Percentiles rank a stretch among this genome's conserved stretches.
Evolutionary conservation across 2,329 filamentous ascomycete genomes (phyloP).

Genomic region (Dothideomycetidae sp.): DNA sequence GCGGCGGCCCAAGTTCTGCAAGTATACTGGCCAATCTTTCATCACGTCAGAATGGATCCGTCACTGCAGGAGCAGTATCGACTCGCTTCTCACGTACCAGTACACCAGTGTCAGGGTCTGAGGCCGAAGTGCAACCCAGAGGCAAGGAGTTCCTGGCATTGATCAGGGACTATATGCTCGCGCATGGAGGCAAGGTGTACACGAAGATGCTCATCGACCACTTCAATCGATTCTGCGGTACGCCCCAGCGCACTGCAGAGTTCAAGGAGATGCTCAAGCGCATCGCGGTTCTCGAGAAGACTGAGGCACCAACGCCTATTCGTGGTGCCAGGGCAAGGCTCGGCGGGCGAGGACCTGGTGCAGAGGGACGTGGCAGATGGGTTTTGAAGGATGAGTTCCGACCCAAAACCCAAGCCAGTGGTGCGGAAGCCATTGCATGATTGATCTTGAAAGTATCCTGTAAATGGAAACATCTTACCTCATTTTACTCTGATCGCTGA

Average conservation of each 20-base stretch:
- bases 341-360: slow-evolving; percentile 42
- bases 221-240: slow-evolving; percentile 68
- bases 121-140: slow-evolving; percentile 19
- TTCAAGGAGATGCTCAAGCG: slow-evolving; percentile 70
- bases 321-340: slow-evolving; percentile 32
- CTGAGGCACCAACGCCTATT: no score
- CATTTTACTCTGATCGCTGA: no score
- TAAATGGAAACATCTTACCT: no score
- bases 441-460: no score
- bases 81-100: slow-evolving; percentile 16
- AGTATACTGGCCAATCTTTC: slow-evolving; percentile 31
- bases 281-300: slow-evolving; percentile 57
- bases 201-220: slow-evolving; percentile 82
- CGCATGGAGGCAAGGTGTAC: slow-evolving; percentile 63
- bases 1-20: slow-evolving; percentile 24
- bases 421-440: no score
- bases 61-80: slow-evolving; percentile 9
- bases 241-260: slow-evolving; percentile 51
- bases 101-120: slow-evolving; percentile 15
- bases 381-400: slow-evolving; percentile 44
- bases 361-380: slow-evolving; percentile 40
- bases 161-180: slow-evolving; percentile 64
- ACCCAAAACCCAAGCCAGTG: no score
- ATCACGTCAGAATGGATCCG: slow-evolving; percentile 28
- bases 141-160: slow-evolving; percentile 32